These are phyloP conservation scores for Serpula lacrymans DNA, from an alignment of 768 basidiomycete genomes.

Conservation along the genomic window DNA sequence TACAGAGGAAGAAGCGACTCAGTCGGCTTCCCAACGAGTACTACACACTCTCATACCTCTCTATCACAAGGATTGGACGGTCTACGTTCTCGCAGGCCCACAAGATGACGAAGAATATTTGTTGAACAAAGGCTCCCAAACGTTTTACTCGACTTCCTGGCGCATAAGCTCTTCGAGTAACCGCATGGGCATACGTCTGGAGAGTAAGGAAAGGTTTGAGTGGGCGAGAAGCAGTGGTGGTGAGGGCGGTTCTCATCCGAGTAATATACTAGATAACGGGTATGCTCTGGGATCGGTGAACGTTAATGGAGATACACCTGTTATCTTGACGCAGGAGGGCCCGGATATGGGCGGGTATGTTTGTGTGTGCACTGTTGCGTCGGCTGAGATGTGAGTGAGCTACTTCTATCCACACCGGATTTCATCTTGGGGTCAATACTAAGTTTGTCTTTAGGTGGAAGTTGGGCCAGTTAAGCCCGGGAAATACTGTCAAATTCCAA, in stretches of 20 bases:
- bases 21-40: slow-evolving; percentile 9
- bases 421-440: neutral
- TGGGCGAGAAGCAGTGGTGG: slow-evolving; percentile 60
- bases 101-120: slow-evolving; percentile 59
- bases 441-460: slow-evolving; percentile 50
- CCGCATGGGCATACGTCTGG: slow-evolving; percentile 61
- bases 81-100: slow-evolving; percentile 59
- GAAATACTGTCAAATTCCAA: slow-evolving; percentile 50
- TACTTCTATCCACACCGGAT: no score
- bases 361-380: slow-evolving; percentile 51
- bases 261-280: slow-evolving; percentile 62
- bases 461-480: slow-evolving; percentile 60
- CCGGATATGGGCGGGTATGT: slow-evolving; percentile 65
- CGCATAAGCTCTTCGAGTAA: slow-evolving; percentile 55
- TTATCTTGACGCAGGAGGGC: slow-evolving; percentile 58
- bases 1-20: slow-evolving; percentile 9
- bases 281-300: slow-evolving; percentile 56
- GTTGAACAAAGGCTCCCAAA: slow-evolving; percentile 40
- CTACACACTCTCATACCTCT: slow-evolving; percentile 33
- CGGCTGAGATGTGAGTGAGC: slow-evolving; percentile 47
- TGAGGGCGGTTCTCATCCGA: slow-evolving; percentile 66
- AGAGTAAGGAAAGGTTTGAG: slow-evolving; percentile 37
- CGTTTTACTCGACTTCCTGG: slow-evolving; percentile 54
- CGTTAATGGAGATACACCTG: slow-evolving; percentile 68
- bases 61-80: slow-evolving; percentile 47